Percentiles rank a stretch among this genome's conserved stretches.
Conservation (phyloP, 768 basidiomycete species). For the Dendrothele bispora region DNA sequence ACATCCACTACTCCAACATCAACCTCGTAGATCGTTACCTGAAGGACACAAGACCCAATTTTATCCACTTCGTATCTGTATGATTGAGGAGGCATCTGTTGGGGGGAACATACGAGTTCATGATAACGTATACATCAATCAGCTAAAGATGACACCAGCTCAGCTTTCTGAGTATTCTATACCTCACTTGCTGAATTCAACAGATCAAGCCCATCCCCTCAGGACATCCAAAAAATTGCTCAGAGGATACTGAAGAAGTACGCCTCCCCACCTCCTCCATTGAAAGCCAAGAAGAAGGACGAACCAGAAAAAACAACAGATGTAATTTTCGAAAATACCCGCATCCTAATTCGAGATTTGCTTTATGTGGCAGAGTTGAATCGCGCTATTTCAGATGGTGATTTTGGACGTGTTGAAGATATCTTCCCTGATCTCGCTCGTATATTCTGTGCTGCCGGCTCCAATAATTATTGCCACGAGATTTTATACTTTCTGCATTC, state of each 20-base stretch:
- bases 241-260: neutral
- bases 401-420: constrained; percentile 15
- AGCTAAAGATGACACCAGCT: constrained; percentile 2
- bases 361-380: constrained; percentile 13
- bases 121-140: constrained; percentile 7
- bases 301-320: neutral
- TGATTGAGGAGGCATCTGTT: constrained; percentile 10
- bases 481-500: constrained; percentile 5
- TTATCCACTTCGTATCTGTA: constrained; percentile 4
- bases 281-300: neutral
- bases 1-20: neutral
- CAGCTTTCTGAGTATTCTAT: neutral
- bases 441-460: constrained; percentile 2
- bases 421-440: neutral
- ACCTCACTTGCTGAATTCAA: neutral
- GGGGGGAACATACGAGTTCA: constrained; percentile 7
- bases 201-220: neutral
- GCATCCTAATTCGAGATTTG: constrained; percentile 9
- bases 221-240: neutral
- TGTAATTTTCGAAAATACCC: constrained; percentile 6
- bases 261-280: neutral
- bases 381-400: constrained; percentile 7
- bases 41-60: constrained; percentile 1
- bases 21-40: neutral
- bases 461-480: neutral